A percentile compares a stretch with the other conserved stretches of the same genome.
Evolutionary conservation across 2,329 filamentous ascomycete genomes (phyloP).

Genomic region (Paracamarosporium sp.): DNA sequence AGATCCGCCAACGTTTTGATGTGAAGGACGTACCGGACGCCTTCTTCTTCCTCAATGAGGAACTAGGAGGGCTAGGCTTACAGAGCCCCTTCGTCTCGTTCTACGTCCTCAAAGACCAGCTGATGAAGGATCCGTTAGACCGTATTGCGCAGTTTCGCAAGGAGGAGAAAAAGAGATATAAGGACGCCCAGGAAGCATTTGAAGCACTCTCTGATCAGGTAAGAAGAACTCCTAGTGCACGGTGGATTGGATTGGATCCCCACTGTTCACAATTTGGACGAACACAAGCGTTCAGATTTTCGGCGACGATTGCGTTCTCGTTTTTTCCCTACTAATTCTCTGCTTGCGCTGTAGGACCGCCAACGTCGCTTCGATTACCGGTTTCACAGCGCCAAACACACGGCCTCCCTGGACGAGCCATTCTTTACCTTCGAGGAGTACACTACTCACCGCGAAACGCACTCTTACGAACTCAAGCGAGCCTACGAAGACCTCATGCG

Average conservation of each 20-base stretch:
- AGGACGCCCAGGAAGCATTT: constrained; percentile 32
- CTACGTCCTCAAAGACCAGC: constrained; percentile 43
- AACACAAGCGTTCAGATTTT: no score
- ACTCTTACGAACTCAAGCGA: background rate
- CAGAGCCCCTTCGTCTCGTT: constrained; percentile 56
- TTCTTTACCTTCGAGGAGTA: constrained; percentile 17
- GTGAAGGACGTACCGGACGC: constrained; percentile 54
- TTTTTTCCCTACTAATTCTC: no score
- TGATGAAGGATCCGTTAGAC: constrained; percentile 39
- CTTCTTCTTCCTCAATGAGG: constrained; percentile 57
- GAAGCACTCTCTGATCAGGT: constrained; percentile 19
- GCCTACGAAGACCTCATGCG: constrained; percentile 15
- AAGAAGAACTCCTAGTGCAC: background rate
- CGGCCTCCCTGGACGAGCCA: background rate
- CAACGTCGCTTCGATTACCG: constrained; percentile 6
- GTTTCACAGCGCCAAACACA: background rate
- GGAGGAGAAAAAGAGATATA: constrained; percentile 44
- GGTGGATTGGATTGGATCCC: background rate
- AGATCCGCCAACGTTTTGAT: constrained; percentile 59
- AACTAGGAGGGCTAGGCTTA: constrained; percentile 55
- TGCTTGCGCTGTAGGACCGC: constrained; percentile 6
- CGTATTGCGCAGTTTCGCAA: constrained; percentile 48
- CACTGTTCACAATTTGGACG: no score
- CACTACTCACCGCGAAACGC: constrained; percentile 7
- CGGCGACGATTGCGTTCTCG: no score